Percentiles rank a stretch among this genome's conserved stretches.
phyloP scores from a whole-genome alignment of 768 basidiomycete species.

The Nevesoporus exiguus region DNA sequence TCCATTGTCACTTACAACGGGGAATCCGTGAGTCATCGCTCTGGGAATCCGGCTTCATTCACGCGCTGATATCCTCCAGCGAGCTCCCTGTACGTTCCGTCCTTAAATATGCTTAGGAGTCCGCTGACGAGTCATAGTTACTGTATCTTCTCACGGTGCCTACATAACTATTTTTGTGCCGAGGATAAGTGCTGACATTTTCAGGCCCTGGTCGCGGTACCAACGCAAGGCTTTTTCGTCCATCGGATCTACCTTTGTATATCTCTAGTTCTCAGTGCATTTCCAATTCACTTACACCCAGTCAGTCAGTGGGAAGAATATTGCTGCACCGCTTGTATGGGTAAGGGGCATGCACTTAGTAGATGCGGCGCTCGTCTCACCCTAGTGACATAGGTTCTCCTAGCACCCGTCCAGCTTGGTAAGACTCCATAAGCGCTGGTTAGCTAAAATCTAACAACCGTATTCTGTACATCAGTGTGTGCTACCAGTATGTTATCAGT shows the following conservation, averaged over 20 bases:
- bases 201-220: slow-evolving; percentile 1
- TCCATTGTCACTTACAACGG: background rate
- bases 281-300: background rate
- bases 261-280: background rate
- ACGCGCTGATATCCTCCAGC: background rate
- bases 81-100: slow-evolving; percentile 7
- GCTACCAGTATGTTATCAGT: background rate
- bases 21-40: slow-evolving; percentile 1
- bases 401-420: slow-evolving; percentile 6
- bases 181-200: background rate
- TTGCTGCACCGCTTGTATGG: background rate
- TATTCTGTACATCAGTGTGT: background rate
- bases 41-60: background rate
- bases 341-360: background rate
- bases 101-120: background rate
- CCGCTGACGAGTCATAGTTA: background rate
- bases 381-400: background rate
- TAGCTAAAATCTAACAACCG: background rate
- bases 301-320: slow-evolving; percentile 7
- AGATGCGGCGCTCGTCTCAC: background rate
- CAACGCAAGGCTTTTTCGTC: slow-evolving; percentile 8
- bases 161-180: background rate
- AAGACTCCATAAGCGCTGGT: background rate
- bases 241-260: slow-evolving; percentile 8
- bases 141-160: background rate